Percentiles rank a stretch among this genome's conserved stretches.
These are phyloP conservation scores for Exophiala phaeomuriformis DNA, from an alignment of 2,329 filamentous ascomycete species.

Conservation along the genomic window DNA sequence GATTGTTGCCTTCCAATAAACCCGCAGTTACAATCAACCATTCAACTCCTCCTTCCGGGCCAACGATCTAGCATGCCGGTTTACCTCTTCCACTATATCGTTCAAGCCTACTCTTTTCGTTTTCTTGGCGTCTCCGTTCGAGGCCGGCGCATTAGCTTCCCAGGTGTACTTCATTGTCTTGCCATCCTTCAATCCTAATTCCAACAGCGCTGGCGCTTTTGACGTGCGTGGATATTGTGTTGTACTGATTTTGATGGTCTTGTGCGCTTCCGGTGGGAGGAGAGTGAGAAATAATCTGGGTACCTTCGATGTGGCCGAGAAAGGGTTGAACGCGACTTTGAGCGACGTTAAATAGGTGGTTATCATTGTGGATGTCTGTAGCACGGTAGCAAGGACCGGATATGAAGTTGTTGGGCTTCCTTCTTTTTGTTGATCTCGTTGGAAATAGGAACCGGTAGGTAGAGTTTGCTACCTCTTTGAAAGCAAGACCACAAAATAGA, in stretches of 20 bases:
- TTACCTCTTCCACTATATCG: conserved; percentile 78
- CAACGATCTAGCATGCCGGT: conserved; percentile 76
- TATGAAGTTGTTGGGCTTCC: not conserved
- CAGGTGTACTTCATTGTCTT: conserved; percentile 67
- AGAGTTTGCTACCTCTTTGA: not conserved
- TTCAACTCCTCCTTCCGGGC: conserved; percentile 74
- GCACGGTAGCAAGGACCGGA: not conserved
- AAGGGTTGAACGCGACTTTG: conserved; percentile 84
- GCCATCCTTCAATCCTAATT: conserved; percentile 90
- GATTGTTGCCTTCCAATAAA: no score
- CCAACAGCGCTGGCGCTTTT: conserved; percentile 60
- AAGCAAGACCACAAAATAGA: not conserved
- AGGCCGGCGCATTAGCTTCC: conserved; percentile 7
- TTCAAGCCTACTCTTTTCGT: conserved; percentile 70
- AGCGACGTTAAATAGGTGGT: conserved; percentile 56
- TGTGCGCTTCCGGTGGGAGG: conserved; percentile 71
- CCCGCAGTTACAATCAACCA: conserved; percentile 31
- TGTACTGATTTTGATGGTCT: conserved; percentile 68
- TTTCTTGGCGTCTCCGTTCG: conserved; percentile 54
- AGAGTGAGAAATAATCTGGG: conserved; percentile 81
- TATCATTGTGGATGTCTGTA: conserved; percentile 21
- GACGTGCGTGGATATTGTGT: conserved; percentile 60
- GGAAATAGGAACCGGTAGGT: no score
- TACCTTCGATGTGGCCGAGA: conserved; percentile 69
- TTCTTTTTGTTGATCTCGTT: no score